Conservation (phyloP, 2,329 filamentous ascomycete species). For the Biscogniauxia sp. region DNA sequence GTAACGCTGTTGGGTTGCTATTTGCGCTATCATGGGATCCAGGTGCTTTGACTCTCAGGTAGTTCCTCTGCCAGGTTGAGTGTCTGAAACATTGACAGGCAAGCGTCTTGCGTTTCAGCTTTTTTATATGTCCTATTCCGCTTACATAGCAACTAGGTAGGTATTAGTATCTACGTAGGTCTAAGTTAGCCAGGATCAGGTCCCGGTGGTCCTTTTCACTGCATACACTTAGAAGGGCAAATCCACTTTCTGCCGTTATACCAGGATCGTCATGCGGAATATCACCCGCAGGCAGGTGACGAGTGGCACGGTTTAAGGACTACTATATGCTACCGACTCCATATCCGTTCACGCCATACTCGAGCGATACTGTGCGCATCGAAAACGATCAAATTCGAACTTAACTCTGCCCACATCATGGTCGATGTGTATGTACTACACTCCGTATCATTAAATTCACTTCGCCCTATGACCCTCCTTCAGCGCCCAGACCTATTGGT, state of each 20-base stretch:
- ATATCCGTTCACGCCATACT: not conserved
- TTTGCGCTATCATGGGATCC: not conserved
- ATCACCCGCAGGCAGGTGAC: not conserved
- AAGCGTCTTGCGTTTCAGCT: not conserved
- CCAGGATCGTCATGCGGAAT: not conserved
- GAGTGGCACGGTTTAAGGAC: not conserved
- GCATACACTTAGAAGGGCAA: not conserved
- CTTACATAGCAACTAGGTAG: not conserved
- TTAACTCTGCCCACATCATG: not conserved
- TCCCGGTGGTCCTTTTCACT: not conserved
- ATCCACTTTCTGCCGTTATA: not conserved
- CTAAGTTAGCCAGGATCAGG: not conserved
- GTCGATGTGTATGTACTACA: not conserved
- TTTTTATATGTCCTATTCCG: not conserved
- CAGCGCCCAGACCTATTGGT: not conserved
- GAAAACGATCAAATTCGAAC: not conserved
- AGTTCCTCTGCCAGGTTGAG: not conserved
- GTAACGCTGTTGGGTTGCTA: not conserved
- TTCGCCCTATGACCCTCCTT: not conserved
- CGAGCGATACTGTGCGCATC: not conserved
- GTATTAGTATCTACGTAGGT: not conserved
- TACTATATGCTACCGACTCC: not conserved
- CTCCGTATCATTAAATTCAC: not conserved
- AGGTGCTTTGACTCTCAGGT: not conserved
- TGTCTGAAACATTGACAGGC: not conserved